These are phyloP conservation scores for Poa annua DNA, from an alignment of 176 grass and related monocot species.

Conservation along the genomic window DNA sequence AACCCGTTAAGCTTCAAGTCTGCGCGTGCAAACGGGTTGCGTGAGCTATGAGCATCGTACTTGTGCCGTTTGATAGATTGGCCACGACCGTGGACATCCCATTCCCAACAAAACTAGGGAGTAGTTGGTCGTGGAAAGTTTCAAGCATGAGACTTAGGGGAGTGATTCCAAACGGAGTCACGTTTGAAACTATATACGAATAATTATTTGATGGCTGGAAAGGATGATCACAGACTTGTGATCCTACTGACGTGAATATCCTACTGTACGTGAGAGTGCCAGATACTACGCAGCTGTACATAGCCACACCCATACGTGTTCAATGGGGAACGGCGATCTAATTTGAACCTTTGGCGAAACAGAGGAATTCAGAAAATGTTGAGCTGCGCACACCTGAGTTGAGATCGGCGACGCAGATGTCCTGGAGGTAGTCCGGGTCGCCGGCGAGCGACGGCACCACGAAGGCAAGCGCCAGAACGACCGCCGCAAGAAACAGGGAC, in stretches of 20 bases:
- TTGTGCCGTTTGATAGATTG: neutral
- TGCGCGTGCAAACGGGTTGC: slow-evolving; percentile 24
- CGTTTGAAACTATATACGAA: neutral
- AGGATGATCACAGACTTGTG: neutral
- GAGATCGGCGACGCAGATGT: slow-evolving; percentile 84
- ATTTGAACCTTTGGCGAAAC: neutral
- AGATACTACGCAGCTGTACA: neutral
- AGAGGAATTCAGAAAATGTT: neutral
- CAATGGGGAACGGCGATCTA: neutral
- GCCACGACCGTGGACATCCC: neutral
- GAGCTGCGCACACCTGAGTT: slow-evolving; percentile 43
- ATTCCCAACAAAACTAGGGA: no score
- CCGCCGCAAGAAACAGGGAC: slow-evolving; percentile 18
- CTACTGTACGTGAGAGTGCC: neutral
- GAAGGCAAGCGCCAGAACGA: slow-evolving; percentile 17
- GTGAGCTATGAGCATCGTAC: neutral
- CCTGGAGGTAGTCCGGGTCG: slow-evolving; percentile 90
- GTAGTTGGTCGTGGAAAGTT: neutral
- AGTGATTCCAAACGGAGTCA: no score
- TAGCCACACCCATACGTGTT: neutral
- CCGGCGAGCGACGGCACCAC: slow-evolving; percentile 37
- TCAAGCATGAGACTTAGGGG: neutral
- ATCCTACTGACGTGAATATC: slow-evolving; percentile 10
- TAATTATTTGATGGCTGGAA: neutral
- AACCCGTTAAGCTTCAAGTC: slow-evolving; percentile 82